Base-by-base conservation (phyloP, 1,284 basidiomycete species). In the Trichosporon inkin region DNA sequence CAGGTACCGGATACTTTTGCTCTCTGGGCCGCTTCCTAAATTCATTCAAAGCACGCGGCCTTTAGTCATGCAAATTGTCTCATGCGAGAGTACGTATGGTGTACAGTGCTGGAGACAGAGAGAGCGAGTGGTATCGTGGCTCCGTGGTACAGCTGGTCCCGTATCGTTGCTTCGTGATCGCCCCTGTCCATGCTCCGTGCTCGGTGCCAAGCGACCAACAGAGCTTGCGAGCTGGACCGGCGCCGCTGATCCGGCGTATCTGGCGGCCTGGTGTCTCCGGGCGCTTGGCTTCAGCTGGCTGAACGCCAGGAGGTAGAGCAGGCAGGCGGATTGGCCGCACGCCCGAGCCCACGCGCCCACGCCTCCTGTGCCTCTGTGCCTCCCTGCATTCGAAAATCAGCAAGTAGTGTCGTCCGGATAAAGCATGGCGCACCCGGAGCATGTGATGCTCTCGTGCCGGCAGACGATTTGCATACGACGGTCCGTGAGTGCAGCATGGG, bases 371-470 rank as follows among this genome's bases (percentile, higher is more conserved):
- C 39, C 39, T 41, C 39, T 41, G 39, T 41, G 22, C 39, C 39
- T 47, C 20, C 14, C 20, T 28, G 22, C 13, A 47, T 47, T 47
- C 41, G 41, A 47, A 47, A 47, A 47, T 28, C 4, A 22, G 14
- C 14, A 47, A 36, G 13, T 13, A 7, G 7, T 28, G 41, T n/a
- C n/a, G n/a, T n/a, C 41, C 41, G 41, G 41, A 47, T 47, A 47
- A 22, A 47, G 41, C 41, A 47, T 8, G 28, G 22, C 6, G 10
- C 22, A 13, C 14, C 41, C n/a, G n/a, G 20, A 47, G 41, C 41
- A 47, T 47, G 41, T 47, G 41, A 47, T 47, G 41, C 20, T 28
- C 41, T 47, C 41, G 22, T 47, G 41, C n/a, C n/a, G n/a, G n/a
- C n/a, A n/a, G n/a, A n/a, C n/a, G n/a, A n/a, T n/a, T n/a, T n/a